A percentile compares a stretch with the other conserved stretches of the same genome.
Conservation (phyloP, 139 green algal genomes). For the Chlorella sp. region DNA sequence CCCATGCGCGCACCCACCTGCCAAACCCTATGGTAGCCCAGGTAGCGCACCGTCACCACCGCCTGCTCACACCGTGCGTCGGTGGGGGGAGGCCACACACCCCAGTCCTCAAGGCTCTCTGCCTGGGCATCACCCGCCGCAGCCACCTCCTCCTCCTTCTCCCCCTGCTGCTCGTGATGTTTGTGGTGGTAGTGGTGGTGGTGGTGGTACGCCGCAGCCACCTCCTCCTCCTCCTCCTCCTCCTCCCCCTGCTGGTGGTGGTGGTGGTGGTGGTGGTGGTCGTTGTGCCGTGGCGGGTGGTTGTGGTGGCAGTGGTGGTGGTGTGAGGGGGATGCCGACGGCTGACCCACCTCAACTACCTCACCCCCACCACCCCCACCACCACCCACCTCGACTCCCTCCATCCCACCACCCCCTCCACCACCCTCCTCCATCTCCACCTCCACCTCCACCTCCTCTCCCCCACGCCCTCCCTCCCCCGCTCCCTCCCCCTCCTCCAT, state of each 20-base stretch:
- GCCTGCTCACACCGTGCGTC: conserved; percentile 27
- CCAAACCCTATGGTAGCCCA: conserved; percentile 80
- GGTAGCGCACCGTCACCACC: conserved; percentile 63
- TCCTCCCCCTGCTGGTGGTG: conserved; percentile 5
- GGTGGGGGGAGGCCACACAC: background rate
- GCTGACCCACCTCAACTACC: no score
- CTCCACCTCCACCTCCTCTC: no score
- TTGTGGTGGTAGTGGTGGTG: conserved; percentile 1
- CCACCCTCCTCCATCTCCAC: no score
- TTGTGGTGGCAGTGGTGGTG: no score
- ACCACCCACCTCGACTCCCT: no score
- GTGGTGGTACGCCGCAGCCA: background rate
- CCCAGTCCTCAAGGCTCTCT: background rate
- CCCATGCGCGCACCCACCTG: conserved; percentile 15
- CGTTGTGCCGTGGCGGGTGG: no score
- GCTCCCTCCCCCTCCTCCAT: no score
- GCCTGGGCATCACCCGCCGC: background rate
- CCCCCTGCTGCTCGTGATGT: background rate
- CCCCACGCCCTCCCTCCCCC: no score
- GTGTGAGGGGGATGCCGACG: no score
- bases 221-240: conserved; percentile 10
- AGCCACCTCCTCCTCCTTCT: background rate
- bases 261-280: conserved; percentile 16
- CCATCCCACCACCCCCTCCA: no score
- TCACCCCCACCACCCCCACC: no score